Base-by-base conservation (phyloP, 73 alveolate genomes). In the Paramecium octaurelia region DNA sequence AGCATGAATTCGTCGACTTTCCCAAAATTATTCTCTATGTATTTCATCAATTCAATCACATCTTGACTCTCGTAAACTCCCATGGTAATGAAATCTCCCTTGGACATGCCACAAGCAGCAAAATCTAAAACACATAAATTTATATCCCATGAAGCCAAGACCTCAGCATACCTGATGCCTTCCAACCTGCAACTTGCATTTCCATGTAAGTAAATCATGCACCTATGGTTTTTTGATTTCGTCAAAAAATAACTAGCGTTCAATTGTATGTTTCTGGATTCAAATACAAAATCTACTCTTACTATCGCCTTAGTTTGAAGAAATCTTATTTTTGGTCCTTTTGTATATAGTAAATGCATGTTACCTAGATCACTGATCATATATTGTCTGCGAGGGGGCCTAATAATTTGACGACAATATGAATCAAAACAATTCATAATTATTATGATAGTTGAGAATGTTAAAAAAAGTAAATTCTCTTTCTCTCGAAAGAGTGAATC, bases 31-130 rank as follows among this genome's bases (percentile, higher is more conserved):
- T 70, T 93, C 60, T 97, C 96, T 18, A 98, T 85, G 83, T 96
- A 95, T 68, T 96, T 98, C 59, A 98, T 94, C 3, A 98, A 83
- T n/a, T 87, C 80, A 57, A 92, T 92, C 0, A 97, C 96, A 92
- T 98, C 99, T 85, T 93, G 94, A 89, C 94, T 92, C 80, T 97
- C 99, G 71, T 96, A 96, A 75, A 95, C 96, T n/a, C 99, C 99
- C 58, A 97, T 93, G 7, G 99, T 93, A 34, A 97, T 95, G 71
- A 92, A 97, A 48, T 97, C 99, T n/a, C 99, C 99, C 64, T 96
- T 98, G 54, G 98, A 95, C 64, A 86, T 73, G 1, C 99, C 99
- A 88, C 99, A 97, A 21, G 99, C 99, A 18, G 99, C 97, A 59
- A 97, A 97, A 86, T 97, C 99, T 64, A 97, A 94, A 11, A 93